These are phyloP conservation scores for Leersia perrieri DNA, from an alignment of 176 grass and related monocot genomes.

Conservation along the genomic window DNA sequence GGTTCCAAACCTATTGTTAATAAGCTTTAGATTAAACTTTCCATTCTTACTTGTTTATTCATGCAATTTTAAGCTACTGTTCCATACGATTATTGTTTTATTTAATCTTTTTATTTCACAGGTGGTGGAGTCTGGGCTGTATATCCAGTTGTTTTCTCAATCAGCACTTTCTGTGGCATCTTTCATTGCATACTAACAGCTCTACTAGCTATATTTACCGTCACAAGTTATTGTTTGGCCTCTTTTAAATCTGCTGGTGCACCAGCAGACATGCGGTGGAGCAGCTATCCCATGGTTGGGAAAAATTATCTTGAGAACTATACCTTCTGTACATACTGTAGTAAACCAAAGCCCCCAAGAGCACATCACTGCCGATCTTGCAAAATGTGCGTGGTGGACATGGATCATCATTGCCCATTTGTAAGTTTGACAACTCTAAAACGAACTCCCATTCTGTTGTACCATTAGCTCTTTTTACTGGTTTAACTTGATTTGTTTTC, in stretches of 20 bases:
- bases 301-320: constrained; percentile 87
- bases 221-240: constrained; percentile 75
- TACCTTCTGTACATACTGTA: constrained; percentile 82
- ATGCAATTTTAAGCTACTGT: neutral
- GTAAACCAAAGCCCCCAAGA: constrained; percentile 84
- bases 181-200: constrained; percentile 73
- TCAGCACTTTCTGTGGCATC: constrained; percentile 69
- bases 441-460: constrained; percentile 9
- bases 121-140: constrained; percentile 87
- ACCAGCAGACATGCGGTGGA: constrained; percentile 67
- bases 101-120: constrained; percentile 32
- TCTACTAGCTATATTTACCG: constrained; percentile 60
- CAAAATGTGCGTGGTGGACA: constrained; percentile 91
- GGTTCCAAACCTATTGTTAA: constrained; percentile 20
- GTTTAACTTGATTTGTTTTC: neutral
- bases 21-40: neutral
- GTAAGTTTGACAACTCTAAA: constrained; percentile 56
- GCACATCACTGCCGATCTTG: constrained; percentile 98
- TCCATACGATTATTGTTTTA: neutral
- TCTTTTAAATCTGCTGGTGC: constrained; percentile 69
- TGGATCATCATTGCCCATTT: constrained; percentile 99
- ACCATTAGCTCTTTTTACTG: constrained; percentile 3
- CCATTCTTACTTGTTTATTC: neutral
- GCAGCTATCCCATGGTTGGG: constrained; percentile 84
- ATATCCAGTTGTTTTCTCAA: constrained; percentile 77